Evolutionary conservation across 1,284 basidiomycete genomes (phyloP).

Genomic region (Pterula multifida): DNA sequence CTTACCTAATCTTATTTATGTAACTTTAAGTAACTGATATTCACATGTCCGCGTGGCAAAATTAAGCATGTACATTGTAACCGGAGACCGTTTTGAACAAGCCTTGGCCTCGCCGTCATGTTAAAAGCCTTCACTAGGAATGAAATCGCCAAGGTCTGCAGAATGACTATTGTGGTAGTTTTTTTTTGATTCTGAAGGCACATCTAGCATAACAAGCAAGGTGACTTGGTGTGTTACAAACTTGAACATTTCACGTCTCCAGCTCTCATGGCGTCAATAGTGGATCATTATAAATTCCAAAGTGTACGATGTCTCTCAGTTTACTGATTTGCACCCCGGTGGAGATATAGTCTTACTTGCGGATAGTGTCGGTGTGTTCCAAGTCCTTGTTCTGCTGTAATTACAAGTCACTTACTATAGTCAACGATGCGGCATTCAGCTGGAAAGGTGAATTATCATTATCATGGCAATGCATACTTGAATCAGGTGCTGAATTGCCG

Average conservation of each 20-base stretch:
- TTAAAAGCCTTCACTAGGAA: background rate
- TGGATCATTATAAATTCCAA: constrained; percentile 73
- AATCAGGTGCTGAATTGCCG: background rate
- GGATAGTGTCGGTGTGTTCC: constrained; percentile 37
- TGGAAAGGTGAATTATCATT: background rate
- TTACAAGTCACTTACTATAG: too few relatives aligned
- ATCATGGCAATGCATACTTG: too few relatives aligned
- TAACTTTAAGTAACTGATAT: too few relatives aligned
- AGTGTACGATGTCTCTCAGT: constrained; percentile 66
- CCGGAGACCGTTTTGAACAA: too few relatives aligned
- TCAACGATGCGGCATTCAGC: background rate
- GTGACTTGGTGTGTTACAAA: background rate
- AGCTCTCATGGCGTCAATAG: constrained; percentile 17
- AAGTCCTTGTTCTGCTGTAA: background rate
- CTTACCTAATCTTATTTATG: too few relatives aligned
- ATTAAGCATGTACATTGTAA: too few relatives aligned
- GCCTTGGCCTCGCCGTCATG: background rate
- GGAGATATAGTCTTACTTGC: constrained; percentile 51
- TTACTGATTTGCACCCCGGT: constrained; percentile 65
- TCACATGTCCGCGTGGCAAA: too few relatives aligned
- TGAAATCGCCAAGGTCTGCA: background rate
- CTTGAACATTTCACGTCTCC: background rate
- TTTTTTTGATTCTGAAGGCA: background rate
- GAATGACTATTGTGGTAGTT: background rate
- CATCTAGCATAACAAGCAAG: constrained; percentile 1